Percentiles rank a stretch among this genome's conserved stretches.
phyloP scores from a whole-genome alignment of 2,329 filamentous ascomycete genomes.

The Botryotinia globosa region DNA sequence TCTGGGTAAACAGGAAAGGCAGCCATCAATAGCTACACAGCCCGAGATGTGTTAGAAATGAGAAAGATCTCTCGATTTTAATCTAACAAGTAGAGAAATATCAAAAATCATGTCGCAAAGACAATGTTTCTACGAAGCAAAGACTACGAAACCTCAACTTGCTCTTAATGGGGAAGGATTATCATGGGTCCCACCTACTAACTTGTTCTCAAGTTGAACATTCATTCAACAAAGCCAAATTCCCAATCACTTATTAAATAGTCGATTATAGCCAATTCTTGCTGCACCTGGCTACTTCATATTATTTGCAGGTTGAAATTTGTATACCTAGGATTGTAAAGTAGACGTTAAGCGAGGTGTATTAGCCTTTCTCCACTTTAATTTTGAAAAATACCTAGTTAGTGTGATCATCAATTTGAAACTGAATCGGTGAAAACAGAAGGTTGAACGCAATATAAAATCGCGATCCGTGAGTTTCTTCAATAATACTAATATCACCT shows the following conservation, averaged over 20 bases:
- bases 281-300: neutral
- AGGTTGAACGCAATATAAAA: no score
- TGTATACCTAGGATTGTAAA: neutral
- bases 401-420: neutral
- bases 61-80: rapidly evolving
- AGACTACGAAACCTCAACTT: no score
- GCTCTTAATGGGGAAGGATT: neutral
- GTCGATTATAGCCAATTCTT: neutral
- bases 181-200: neutral
- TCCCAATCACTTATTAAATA: neutral
- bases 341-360: neutral
- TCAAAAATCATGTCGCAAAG: neutral
- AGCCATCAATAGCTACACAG: neutral
- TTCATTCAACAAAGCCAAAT: neutral
- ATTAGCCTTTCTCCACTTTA: neutral
- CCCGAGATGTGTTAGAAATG: neutral
- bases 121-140: neutral
- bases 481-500: neutral
- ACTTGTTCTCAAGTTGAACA: neutral
- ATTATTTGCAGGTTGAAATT: neutral
- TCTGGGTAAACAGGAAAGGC: neutral
- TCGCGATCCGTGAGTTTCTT: neutral
- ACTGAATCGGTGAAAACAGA: neutral
- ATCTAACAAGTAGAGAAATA: neutral
- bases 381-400: neutral